A percentile compares a stretch with the other conserved stretches of the same genome.
Conservation (phyloP, 306 rosid species). For the Glycine latifolia region DNA sequence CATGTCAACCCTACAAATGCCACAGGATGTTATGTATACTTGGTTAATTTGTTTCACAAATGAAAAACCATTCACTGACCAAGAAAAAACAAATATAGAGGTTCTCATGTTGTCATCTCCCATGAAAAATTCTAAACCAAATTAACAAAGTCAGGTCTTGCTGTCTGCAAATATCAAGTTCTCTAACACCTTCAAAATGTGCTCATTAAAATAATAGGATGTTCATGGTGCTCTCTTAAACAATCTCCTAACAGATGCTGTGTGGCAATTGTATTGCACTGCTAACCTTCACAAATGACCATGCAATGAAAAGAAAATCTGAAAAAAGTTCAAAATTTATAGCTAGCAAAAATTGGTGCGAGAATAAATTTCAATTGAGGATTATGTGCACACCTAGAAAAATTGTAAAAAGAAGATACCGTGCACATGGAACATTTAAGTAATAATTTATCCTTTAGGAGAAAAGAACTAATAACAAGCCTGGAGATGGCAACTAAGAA, state of each 20-base stretch:
- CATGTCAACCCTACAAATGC: slow-evolving; percentile 69
- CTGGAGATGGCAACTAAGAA: too few species aligned
- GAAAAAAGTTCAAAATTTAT: neutral
- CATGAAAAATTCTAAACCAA: neutral
- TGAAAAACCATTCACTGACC: slow-evolving; percentile 38
- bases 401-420: neutral
- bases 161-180: neutral
- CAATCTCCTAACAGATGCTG: slow-evolving; percentile 22
- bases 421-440: neutral
- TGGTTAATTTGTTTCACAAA: slow-evolving; percentile 11
- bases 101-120: neutral
- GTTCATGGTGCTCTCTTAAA: neutral
- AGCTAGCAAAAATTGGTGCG: too few species aligned
- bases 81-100: slow-evolving; percentile 19
- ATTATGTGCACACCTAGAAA: neutral
- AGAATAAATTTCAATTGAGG: neutral
- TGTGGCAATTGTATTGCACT: neutral
- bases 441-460: neutral
- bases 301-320: slow-evolving; percentile 2
- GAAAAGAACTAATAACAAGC: neutral
- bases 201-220: neutral
- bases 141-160: neutral
- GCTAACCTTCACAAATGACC: neutral
- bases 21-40: slow-evolving; percentile 27
- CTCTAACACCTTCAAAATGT: slow-evolving; percentile 12